Evolutionary conservation across 768 basidiomycete species (phyloP).

Genomic region (Sporobolomyces roseus): DNA sequence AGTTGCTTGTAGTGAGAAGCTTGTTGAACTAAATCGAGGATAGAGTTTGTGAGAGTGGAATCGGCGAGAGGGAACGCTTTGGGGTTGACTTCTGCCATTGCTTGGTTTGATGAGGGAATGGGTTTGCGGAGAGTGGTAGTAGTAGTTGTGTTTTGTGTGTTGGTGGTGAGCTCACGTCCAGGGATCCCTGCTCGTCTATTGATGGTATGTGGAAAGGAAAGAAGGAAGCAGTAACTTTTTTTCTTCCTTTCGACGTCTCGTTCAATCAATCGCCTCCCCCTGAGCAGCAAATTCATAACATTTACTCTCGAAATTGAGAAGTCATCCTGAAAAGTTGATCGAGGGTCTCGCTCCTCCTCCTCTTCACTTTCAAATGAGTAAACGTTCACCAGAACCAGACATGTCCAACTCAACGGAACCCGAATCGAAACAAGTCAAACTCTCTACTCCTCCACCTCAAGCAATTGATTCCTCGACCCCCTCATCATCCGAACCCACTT

Average conservation of each 20-base stretch:
- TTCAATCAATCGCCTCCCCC: too few species aligned
- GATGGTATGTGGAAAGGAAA: background rate
- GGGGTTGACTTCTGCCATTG: slow-evolving; percentile 39
- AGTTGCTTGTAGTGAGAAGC: slow-evolving; percentile 85
- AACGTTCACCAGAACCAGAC: too few species aligned
- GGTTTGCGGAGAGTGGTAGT: background rate
- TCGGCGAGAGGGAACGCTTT: slow-evolving; percentile 56
- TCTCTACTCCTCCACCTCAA: too few species aligned
- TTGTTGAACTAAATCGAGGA: slow-evolving; percentile 82
- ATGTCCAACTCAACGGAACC: too few species aligned
- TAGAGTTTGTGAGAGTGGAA: slow-evolving; percentile 87
- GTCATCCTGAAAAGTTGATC: background rate
- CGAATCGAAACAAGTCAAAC: too few species aligned
- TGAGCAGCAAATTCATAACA: too few species aligned
- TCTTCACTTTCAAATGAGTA: too few species aligned
- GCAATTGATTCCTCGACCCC: too few species aligned
- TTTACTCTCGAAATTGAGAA: too few species aligned
- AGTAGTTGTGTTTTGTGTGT: background rate
- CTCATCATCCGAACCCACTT: background rate
- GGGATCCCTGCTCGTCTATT: slow-evolving; percentile 16
- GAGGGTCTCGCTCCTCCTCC: background rate
- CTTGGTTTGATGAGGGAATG: background rate
- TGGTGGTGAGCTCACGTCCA: slow-evolving; percentile 17
- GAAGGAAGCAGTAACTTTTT: background rate
- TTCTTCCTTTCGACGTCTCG: background rate